These are phyloP conservation scores for Candida maesae DNA, from an alignment of 805 yeast species.

Conservation along the genomic window DNA sequence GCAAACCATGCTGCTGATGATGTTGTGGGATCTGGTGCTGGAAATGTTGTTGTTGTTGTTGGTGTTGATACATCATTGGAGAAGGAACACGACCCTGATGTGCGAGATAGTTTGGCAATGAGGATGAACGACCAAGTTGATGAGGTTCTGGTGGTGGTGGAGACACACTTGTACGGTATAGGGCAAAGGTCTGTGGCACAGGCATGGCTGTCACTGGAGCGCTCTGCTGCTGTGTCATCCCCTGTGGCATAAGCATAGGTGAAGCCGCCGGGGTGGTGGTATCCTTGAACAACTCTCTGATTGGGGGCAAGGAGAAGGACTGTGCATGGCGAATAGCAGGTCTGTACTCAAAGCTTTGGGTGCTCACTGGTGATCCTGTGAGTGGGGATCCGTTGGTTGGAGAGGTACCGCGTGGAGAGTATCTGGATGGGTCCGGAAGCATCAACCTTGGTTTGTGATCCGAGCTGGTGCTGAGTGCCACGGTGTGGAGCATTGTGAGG, in stretches of 20 bases:
- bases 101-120: constrained; percentile 10
- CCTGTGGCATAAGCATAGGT: not conserved
- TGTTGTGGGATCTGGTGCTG: too few relatives aligned
- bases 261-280: not conserved
- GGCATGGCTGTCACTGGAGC: not conserved
- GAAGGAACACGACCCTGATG: constrained; percentile 9
- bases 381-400: not conserved
- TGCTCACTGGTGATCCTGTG: constrained; percentile 1
- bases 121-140: constrained; percentile 9
- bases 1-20: too few relatives aligned
- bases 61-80: constrained; percentile 5
- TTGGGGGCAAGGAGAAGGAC: constrained; percentile 19
- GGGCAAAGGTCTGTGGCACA: not conserved
- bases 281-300: constrained; percentile 17
- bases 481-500: constrained; percentile 12
- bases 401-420: constrained; percentile 8
- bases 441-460: constrained; percentile 17
- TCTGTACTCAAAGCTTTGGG: constrained; percentile 5
- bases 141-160: constrained; percentile 1
- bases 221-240: too few relatives aligned
- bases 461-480: constrained; percentile 2
- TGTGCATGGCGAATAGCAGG: constrained; percentile 10
- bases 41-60: too few relatives aligned
- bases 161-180: not conserved
- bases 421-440: constrained; percentile 22